Evolutionary conservation across 2,329 filamentous ascomycete genomes (phyloP).

Genomic region (Stachybotrys echinatus): DNA sequence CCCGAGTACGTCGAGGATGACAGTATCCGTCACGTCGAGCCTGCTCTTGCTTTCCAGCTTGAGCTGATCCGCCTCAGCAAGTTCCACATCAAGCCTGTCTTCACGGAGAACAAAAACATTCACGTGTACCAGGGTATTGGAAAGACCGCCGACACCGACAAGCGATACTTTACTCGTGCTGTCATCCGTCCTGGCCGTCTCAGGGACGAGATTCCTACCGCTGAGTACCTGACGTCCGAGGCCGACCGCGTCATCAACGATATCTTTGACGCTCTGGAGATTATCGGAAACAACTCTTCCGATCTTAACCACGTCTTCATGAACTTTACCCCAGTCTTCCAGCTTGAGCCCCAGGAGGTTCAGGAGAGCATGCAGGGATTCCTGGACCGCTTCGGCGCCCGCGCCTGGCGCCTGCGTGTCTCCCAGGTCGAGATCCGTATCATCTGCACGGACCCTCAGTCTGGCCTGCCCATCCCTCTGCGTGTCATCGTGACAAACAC

Average conservation of each 20-base stretch:
- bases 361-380: slow-evolving; percentile 92
- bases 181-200: slow-evolving; percentile 92
- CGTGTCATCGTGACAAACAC: slow-evolving; percentile 98
- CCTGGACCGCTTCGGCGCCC: slow-evolving; percentile 91
- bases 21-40: slow-evolving; percentile 95
- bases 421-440: slow-evolving; percentile 98
- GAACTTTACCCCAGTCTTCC: slow-evolving; percentile 98
- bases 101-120: slow-evolving; percentile 98
- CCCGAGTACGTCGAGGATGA: slow-evolving; percentile 85
- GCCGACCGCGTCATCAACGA: slow-evolving; percentile 95
- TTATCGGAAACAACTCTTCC: slow-evolving; percentile 98
- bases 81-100: slow-evolving; percentile 97
- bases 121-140: slow-evolving; percentile 97
- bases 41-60: slow-evolving; percentile 95
- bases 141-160: slow-evolving; percentile 92
- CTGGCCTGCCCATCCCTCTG: slow-evolving; percentile 81
- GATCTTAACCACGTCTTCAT: slow-evolving; percentile 99
- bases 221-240: slow-evolving; percentile 96
- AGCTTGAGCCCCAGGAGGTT: slow-evolving; percentile 81
- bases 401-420: slow-evolving; percentile 93
- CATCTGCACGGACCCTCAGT: slow-evolving; percentile 86
- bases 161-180: slow-evolving; percentile 96
- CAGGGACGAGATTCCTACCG: slow-evolving; percentile 95
- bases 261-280: slow-evolving; percentile 94
- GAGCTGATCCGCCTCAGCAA: slow-evolving; percentile 90